These are phyloP conservation scores for Fonsecaea nubica DNA, from an alignment of 2,329 filamentous ascomycete genomes.

Conservation along the genomic window DNA sequence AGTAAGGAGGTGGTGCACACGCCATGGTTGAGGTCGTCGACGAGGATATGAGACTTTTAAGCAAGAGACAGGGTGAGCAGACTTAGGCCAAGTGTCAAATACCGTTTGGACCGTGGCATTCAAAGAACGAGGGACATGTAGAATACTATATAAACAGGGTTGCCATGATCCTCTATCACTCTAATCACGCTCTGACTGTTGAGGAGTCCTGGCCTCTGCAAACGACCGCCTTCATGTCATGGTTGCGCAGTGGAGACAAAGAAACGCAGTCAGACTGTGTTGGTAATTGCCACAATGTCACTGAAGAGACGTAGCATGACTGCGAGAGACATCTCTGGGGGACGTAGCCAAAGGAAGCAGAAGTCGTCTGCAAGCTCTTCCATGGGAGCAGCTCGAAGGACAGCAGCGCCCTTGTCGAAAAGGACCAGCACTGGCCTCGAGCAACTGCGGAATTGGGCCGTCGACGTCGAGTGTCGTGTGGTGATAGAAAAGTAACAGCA, in stretches of 20 bases:
- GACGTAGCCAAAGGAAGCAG: not conserved
- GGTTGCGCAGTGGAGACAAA: not conserved
- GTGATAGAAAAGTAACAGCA: not conserved
- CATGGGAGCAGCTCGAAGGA: not conserved
- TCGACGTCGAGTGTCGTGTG: too few species aligned
- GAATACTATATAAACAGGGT: not conserved
- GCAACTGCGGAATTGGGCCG: not conserved
- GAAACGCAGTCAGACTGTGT: not conserved
- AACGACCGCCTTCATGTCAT: slow-evolving; percentile 2
- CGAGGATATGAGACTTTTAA: not conserved
- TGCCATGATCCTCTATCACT: slow-evolving; percentile 4
- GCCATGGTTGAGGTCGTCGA: slow-evolving; percentile 38
- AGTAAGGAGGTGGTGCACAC: slow-evolving; percentile 38
- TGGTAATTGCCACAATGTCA: not conserved
- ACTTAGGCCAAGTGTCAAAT: not conserved
- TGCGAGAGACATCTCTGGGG: not conserved
- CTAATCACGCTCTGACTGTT: not conserved
- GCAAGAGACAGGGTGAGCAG: not conserved
- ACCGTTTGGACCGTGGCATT: not conserved
- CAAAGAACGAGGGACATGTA: slow-evolving; percentile 4
- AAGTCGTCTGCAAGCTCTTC: not conserved
- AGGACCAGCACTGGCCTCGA: not conserved
- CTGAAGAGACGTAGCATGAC: not conserved
- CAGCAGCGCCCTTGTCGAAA: not conserved
- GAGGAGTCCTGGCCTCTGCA: not conserved